Evolutionary conservation across 1,139 yeast genomes (phyloP).

Genomic region (Hansenula sp.): DNA sequence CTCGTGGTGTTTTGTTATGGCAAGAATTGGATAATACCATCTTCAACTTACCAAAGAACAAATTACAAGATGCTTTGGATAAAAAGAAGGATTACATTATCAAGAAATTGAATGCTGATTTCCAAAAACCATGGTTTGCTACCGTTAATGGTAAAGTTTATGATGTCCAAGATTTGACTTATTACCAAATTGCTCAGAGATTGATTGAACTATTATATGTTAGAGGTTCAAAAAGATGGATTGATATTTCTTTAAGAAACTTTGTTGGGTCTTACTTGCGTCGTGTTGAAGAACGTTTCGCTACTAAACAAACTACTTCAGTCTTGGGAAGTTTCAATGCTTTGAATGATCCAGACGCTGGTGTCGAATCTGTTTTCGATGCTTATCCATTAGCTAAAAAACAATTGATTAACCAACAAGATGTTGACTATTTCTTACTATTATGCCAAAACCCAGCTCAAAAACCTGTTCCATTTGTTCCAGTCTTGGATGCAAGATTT

Average conservation of each 20-base stretch:
- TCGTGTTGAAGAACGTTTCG: conserved; percentile 96
- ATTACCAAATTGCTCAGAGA: conserved; percentile 85
- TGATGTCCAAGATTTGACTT: conserved; percentile 94
- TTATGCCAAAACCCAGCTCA: conserved; percentile 81
- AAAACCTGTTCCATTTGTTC: conserved; percentile 98
- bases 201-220: conserved; percentile 87
- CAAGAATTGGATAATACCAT: conserved; percentile 93
- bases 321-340: conserved; percentile 70
- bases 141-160: conserved; percentile 65
- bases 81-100: conserved; percentile 87
- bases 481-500: conserved; percentile 89
- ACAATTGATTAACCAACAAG: conserved; percentile 93
- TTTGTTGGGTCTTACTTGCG: conserved; percentile 83
- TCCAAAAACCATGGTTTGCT: conserved; percentile 96
- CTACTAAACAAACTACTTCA: conserved; percentile 53
- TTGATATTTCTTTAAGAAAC: conserved; percentile 81
- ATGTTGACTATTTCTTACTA: conserved; percentile 86
- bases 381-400: conserved; percentile 70
- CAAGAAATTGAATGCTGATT: conserved; percentile 82
- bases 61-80: conserved; percentile 74
- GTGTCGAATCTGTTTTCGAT: conserved; percentile 55
- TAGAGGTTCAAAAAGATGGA: conserved; percentile 79
- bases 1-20: conserved; percentile 98
- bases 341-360: conserved; percentile 62
- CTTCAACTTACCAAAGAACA: conserved; percentile 86